These are phyloP conservation scores for Aspergillus tanneri DNA, from an alignment of 2,329 filamentous ascomycete species.

Conservation along the genomic window DNA sequence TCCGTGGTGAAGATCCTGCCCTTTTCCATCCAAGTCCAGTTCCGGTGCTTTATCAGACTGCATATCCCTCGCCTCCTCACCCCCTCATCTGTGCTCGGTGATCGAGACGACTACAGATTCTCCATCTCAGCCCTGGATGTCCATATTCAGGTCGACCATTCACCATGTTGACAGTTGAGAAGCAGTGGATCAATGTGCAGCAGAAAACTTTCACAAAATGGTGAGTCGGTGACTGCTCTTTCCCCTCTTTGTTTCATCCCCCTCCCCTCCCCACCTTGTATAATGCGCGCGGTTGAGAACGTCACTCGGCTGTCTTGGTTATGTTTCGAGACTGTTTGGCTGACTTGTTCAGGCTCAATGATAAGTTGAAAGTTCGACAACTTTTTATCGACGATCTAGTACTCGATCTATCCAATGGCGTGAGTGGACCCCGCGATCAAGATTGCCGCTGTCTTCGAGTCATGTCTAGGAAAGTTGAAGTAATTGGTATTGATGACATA, in stretches of 20 bases:
- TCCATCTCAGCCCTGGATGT: conserved; percentile 32
- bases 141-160: conserved; percentile 19
- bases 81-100: conserved; percentile 3
- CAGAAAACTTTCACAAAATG: conserved; percentile 99
- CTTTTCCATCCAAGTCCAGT: conserved; percentile 17
- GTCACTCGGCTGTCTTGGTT: not conserved
- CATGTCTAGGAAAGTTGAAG: too few species aligned
- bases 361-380: conserved; percentile 77
- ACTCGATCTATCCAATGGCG: conserved; percentile 86
- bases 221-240: conserved; percentile 42
- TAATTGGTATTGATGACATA: too few species aligned
- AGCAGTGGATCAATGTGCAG: conserved; percentile 74
- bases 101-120: conserved; percentile 3
- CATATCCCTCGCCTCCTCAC: not conserved
- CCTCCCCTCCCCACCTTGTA: conserved; percentile 2
- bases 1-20: conserved; percentile 21
- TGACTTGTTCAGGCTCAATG: conserved; percentile 73
- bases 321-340: not conserved
- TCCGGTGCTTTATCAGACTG: conserved; percentile 5
- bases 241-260: not conserved
- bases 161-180: conserved; percentile 54
- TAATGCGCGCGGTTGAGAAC: not conserved
- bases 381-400: conserved; percentile 85
- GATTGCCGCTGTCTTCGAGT: not conserved
- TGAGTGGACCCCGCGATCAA: conserved; percentile 51